Conservation (phyloP, 768 basidiomycete species). For the Suillus occidentalis region DNA sequence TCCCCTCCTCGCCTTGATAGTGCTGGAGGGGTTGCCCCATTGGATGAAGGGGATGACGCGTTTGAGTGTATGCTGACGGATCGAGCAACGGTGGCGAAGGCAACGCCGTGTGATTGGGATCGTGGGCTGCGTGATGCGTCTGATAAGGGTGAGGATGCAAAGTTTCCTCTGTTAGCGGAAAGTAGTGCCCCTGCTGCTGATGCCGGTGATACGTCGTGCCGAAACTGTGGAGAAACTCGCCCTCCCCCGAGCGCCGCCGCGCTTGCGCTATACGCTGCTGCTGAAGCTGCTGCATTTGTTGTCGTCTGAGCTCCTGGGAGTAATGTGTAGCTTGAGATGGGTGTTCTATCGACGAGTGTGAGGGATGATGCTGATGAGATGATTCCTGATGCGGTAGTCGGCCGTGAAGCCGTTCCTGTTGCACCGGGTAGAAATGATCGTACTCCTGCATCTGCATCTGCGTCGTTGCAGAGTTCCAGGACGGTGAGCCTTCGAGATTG, state of each 20-base stretch:
- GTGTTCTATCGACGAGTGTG: conserved; percentile 50
- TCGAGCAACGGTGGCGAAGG: conserved; percentile 36
- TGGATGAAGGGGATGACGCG: conserved; percentile 36
- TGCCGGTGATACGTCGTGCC: conserved; percentile 32
- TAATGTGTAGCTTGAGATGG: conserved; percentile 36
- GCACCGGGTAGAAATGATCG: conserved; percentile 46
- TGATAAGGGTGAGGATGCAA: conserved; percentile 35
- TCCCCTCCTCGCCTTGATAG: conserved; percentile 36
- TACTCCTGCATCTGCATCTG: conserved; percentile 44
- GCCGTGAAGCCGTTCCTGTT: conserved; percentile 37
- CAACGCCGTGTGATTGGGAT: conserved; percentile 22
- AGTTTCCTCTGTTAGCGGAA: conserved; percentile 27
- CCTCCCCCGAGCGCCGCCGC: conserved; percentile 35
- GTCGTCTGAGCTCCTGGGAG: conserved; percentile 49
- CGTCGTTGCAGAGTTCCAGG: conserved; percentile 88
- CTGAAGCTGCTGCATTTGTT: conserved; percentile 41
- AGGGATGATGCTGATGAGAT: conserved; percentile 48
- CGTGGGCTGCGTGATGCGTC: conserved; percentile 37
- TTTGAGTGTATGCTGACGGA: conserved; percentile 29
- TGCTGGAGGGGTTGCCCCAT: conserved; percentile 34
- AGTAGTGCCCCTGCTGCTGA: conserved; percentile 29
- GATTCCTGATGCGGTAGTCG: conserved; percentile 46
- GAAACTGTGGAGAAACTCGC: conserved; percentile 39
- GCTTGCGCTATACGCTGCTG: conserved; percentile 36
- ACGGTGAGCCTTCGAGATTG: conserved; percentile 79